phyloP scores from a whole-genome alignment of 1,284 basidiomycete genomes.

The Inonotus obliquus region DNA sequence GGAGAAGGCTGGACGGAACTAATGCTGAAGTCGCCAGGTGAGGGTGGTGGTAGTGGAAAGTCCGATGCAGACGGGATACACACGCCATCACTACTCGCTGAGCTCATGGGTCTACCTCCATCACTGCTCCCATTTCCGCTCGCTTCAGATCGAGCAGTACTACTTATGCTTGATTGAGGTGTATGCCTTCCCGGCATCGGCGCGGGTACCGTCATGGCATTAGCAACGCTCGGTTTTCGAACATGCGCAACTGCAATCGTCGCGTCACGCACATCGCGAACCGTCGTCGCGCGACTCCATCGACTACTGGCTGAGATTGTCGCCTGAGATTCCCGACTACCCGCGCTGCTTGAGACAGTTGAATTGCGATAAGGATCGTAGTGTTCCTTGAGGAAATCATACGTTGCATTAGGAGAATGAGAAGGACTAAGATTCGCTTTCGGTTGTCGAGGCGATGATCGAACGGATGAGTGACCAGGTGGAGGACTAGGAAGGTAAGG shows the following conservation, averaged over 20 bases:
- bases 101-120: slow-evolving; percentile 8
- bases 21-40: slow-evolving; percentile 2
- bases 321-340: slow-evolving; percentile 17
- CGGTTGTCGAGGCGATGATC: neutral
- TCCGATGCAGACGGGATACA: slow-evolving; percentile 9
- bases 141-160: neutral
- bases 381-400: slow-evolving; percentile 14
- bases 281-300: slow-evolving; percentile 18
- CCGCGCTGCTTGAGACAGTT: neutral
- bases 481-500: slow-evolving; percentile 11
- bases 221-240: slow-evolving; percentile 13
- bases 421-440: neutral
- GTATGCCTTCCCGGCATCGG: neutral
- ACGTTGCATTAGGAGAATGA: neutral
- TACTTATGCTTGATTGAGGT: neutral
- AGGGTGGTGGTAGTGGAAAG: slow-evolving; percentile 17
- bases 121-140: neutral
- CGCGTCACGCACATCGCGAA: slow-evolving; percentile 17
- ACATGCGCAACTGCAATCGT: slow-evolving; percentile 14
- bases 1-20: slow-evolving; percentile 12
- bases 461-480: neutral
- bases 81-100: slow-evolving; percentile 7
- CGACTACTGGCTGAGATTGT: slow-evolving; percentile 13
- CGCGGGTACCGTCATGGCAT: slow-evolving; percentile 15
- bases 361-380: slow-evolving; percentile 6